phyloP scores from a whole-genome alignment of 225 moss, liverwort and hornwort species.

The Polytrichum commune region DNA sequence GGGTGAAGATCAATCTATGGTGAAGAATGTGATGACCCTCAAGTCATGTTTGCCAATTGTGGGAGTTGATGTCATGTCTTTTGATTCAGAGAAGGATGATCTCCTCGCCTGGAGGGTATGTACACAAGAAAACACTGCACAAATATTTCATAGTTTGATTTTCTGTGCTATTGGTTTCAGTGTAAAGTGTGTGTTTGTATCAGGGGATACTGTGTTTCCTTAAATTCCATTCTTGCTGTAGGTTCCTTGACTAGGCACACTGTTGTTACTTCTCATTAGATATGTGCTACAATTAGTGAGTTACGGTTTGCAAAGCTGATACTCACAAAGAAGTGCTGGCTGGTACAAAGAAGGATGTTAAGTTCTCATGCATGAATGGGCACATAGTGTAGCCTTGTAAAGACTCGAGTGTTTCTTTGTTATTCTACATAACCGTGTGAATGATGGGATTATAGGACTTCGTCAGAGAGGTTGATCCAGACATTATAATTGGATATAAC shows the following conservation, averaged over 20 bases:
- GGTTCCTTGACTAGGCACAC: no score
- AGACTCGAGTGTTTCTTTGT: no score
- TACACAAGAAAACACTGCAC: neutral
- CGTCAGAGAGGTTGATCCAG: conserved; percentile 84
- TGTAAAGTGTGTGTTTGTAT: conserved; percentile 5
- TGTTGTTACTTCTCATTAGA: no score
- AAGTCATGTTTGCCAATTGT: conserved; percentile 92
- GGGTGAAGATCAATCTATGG: conserved; percentile 75
- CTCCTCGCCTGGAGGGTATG: conserved; percentile 94
- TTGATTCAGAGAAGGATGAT: conserved; percentile 85
- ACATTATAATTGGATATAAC: conserved; percentile 96
- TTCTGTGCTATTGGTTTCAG: neutral
- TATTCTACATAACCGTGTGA: no score
- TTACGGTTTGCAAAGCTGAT: no score
- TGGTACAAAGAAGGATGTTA: no score
- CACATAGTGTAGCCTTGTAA: no score
- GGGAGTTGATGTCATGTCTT: conserved; percentile 90
- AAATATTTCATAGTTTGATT: no score
- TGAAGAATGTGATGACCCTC: conserved; percentile 96
- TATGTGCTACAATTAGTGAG: no score
- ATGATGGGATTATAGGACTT: conserved; percentile 51
- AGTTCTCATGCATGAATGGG: no score
- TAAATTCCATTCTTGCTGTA: no score
- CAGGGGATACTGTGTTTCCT: neutral
- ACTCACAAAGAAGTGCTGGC: no score